Evolutionary conservation across 495 filamentous ascomycete species (phyloP), one percentile per base, ranked within the genome.

Genomic region (Penicillium antarcticum): DNA sequence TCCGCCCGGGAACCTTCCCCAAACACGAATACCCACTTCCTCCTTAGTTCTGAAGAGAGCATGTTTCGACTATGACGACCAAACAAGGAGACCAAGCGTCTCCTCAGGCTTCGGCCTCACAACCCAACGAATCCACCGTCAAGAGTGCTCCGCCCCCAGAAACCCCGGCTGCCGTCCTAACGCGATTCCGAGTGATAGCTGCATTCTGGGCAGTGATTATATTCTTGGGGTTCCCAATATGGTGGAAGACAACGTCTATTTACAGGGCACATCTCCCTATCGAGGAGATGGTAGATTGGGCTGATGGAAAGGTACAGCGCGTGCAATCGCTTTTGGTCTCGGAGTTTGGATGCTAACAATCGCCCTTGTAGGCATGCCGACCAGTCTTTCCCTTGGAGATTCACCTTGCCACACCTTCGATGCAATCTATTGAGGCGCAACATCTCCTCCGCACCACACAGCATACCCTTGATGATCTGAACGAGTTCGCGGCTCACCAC

Each of bases 221-320:
- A 19, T 81, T 87, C 29, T 74, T 97, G 14, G 95, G 94, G 14
- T 70, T 97, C 52, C 94, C 94, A 56, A 86, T 96, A 84, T 98
- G 94, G 94, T 90, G 89, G 84, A 84, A 85, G 66, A 97, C 94
- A n/a, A 97, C 95, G 1, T 86, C 89, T 0, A 94, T 97, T 58
- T 90, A 97, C 72, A 83, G 94, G 37, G 91, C 94, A 2, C 79
- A 83, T 33, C 72, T 98, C 58, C 94, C 94, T 33, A 67, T 97
- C 60, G 77, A 84, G 58, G 81, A 87, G 51, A 98, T 98, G 94
- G 81, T 86, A 42, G 82, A 87, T 48, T 97, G 94, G 94, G 88
- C 92, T 12, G 87, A 95, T 63, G 90, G 94, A 38, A 92, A 87
- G 82, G 92, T 94, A 69, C 49, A 77, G 19, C 31, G 24, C 31